Base-by-base conservation (phyloP, 1,284 basidiomycete genomes). In the Gymnopus androsaceus region DNA sequence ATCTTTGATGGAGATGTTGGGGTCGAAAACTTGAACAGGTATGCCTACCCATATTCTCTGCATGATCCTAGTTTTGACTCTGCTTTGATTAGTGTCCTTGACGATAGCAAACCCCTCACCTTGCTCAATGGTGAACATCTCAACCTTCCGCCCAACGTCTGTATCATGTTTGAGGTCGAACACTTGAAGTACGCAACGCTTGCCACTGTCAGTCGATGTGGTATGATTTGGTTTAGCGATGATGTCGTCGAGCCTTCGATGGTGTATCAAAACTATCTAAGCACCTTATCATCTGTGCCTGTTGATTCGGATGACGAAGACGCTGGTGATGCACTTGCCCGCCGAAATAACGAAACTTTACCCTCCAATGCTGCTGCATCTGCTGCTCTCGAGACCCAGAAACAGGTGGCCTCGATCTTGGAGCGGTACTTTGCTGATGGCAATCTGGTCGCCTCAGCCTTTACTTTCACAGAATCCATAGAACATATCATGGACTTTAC, bases 221-320 rank as follows among this genome's bases (percentile, higher is more conserved):
- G 97, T 71, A 99, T 99, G 97, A 96, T 99, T 66, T 99, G 97
- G 97, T 99, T 99, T 77, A 98, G 94, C 69, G 94, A 98, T 59
- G 95, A 98, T 61, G 88, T 96, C 47, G 87, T 99, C 30, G 87
- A 92, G 60, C 87, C 94, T 2, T 76, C 81, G 3, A 98, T 99
- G 97, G 85, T 98, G 30, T 98, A 92, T 72, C 83, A 83, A 46
- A 85, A 98, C 69, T 96, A 98, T 67, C 84, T 99, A 45, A 82
- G 85, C 48, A 87, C 87, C 0, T 79, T 98, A 31, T 81, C 87
- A 0, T 79, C 85, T 5, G 78, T 88, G 3, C 85, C 94, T n/a
- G 75, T 99, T 63, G 94, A 94, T 64, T 88, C 91, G 5, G 93
- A 95, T 56, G 95, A 97, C 57, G 96, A 98, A 58, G 95, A 96